Base-by-base conservation (phyloP, 208 protist genomes). In the Wallacemonas sp. region DNA sequence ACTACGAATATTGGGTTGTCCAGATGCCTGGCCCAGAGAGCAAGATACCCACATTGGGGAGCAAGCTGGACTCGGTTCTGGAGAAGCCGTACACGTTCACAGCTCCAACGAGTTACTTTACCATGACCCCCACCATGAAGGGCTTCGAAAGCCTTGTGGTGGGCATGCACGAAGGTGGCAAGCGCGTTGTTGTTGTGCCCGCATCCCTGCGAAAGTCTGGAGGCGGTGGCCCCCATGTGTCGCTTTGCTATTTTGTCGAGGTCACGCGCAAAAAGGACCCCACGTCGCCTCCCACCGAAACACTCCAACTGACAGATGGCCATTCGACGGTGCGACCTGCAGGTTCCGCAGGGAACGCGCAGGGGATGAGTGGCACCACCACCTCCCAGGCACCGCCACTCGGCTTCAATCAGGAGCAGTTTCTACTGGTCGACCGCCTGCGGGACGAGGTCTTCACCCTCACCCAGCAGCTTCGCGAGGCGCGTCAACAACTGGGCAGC, bases 111-210 rank as follows among this genome's bases (percentile, higher is more conserved):
- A 93, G 80, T 65, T 78, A 93, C 63, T 64, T 85, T 30, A 76
- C 71, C 64, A 78, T 92, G 21, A 77, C 68, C 0, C 12, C 81
- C 1, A 49, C 62, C 8, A 90, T 90, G 85, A 87, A 85, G 47
- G 85, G 85, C 0, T 94, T 94, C 80, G 88, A 94, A 69, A 83
- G 85, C 11, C 82, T 90, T 76, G 29, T 87, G 12, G 72, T 90
- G 19, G 88, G 83, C 46, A 92, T 88, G 83, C 61, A 70, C 19
- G 78, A 88, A 76, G 76, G 74, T 19, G 77, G 76, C 12, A 70
- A 78, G 54, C 77, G 85, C n/a, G 61, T 88, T 21, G 64, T 85
- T 34, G 76, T 94, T 11, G 68, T 94, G 11, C 88, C 85, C 11
- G 41, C 62, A 6, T 65, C 54, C 19, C 72, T 74, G 16, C 82